Conservation (phyloP, 192 early-diverging fungal genomes). For the Coemansia sp. region DNA sequence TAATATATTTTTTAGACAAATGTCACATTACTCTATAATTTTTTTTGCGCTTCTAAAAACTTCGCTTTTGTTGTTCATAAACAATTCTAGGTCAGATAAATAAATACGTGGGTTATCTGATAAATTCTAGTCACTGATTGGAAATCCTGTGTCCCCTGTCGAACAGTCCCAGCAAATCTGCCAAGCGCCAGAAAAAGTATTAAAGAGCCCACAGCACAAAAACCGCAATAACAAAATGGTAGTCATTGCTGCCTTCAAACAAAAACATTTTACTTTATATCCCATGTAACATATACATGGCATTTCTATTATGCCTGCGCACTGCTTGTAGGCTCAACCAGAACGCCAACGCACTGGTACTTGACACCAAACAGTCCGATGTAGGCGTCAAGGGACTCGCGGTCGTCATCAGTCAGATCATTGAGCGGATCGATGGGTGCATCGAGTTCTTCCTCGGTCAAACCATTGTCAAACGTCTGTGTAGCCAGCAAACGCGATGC, state of each 20-base stretch:
- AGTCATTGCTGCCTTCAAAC: not conserved
- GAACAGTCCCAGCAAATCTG: too few relatives aligned
- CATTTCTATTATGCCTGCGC: not conserved
- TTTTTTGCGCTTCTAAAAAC: too few relatives aligned
- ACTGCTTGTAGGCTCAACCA: slow-evolving; percentile 51
- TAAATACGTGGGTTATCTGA: too few relatives aligned
- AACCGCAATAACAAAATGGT: too few relatives aligned
- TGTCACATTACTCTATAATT: too few relatives aligned
- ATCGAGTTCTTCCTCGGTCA: slow-evolving; percentile 65
- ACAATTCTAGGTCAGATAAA: too few relatives aligned
- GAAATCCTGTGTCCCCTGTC: too few relatives aligned
- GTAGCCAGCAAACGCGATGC: slow-evolving; percentile 90
- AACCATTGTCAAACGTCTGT: slow-evolving; percentile 80
- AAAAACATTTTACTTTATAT: not conserved
- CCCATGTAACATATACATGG: not conserved
- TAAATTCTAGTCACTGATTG: too few relatives aligned
- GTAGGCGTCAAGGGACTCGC: slow-evolving; percentile 73
- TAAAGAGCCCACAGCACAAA: too few relatives aligned
- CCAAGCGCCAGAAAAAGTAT: too few relatives aligned
- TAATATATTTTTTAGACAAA: slow-evolving; percentile 1
- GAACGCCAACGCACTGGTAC: slow-evolving; percentile 71
- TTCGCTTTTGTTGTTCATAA: too few relatives aligned
- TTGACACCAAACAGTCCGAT: slow-evolving; percentile 73
- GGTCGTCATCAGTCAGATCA: slow-evolving; percentile 73
- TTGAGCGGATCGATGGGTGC: slow-evolving; percentile 76